Evolutionary conservation across 768 basidiomycete genomes (phyloP), one percentile per base, ranked within the genome.

Genomic region (Ramaria rubella): DNA sequence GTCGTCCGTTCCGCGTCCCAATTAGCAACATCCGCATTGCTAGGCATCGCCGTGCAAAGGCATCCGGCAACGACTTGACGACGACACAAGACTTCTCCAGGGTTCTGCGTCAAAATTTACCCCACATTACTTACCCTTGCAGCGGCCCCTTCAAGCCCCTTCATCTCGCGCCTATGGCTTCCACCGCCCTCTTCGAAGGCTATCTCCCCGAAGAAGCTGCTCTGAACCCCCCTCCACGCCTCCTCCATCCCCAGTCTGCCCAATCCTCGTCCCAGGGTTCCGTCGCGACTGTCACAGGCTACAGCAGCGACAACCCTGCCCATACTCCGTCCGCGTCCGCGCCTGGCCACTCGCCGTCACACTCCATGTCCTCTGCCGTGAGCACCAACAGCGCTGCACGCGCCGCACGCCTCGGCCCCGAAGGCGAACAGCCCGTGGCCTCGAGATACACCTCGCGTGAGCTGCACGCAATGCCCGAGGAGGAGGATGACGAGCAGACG

Each of bases 181-280:
- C 49, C 4, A 51, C 49, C 5, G 29, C 49, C 3, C 31, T 51
- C 12, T 51, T 51, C 49, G 49, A 51, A n/a, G 49, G 49, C 17
- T 51, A 51, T 23, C 49, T 51, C 30, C 46, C 46, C 2, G 46
- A 48, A 26, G 31, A n/a, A n/a, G n/a, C n/a, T n/a, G n/a, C n/a
- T n/a, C 49, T 23, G 49, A 34, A 12, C 3, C 7, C 30, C 27
- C 49, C 2, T 38, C 36, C n/a, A n/a, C 36, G n/a, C n/a, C n/a
- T n/a, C n/a, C n/a, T n/a, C n/a, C n/a, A n/a, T n/a, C n/a, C n/a
- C n/a, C n/a, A n/a, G n/a, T n/a, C n/a, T n/a, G n/a, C 44, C 12
- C 12, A 14, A 23, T 45, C 44, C 19, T 45, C 23, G 27, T 12
- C 23, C 23, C 11, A 27, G 7, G 24, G 23, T 19, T 19, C 46